Conservation (phyloP, 2,329 filamentous ascomycete genomes). For the Aspergillus jensenii region DNA sequence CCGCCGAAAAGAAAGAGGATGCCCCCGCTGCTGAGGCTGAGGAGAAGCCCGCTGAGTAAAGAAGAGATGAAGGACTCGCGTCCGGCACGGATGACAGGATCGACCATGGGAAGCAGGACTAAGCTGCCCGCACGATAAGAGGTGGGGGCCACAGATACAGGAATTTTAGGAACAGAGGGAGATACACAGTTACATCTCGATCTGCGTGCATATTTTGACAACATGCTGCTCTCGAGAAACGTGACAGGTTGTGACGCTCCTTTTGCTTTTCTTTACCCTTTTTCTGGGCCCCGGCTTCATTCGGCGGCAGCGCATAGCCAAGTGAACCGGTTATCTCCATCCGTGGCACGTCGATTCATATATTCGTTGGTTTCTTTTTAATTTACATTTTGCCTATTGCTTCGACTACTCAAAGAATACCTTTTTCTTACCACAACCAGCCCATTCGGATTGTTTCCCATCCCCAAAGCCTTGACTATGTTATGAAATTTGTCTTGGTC, state of each 20-base stretch:
- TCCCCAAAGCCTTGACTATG: slow-evolving; percentile 18
- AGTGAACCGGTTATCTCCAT: slow-evolving; percentile 16
- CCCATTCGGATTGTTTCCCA: slow-evolving; percentile 16
- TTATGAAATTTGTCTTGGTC: slow-evolving; percentile 21
- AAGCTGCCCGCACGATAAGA: slow-evolving; percentile 12
- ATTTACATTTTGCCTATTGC: slow-evolving; percentile 25
- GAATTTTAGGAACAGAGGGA: slow-evolving; percentile 1
- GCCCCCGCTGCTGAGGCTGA: slow-evolving; percentile 42
- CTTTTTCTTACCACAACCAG: slow-evolving; percentile 23
- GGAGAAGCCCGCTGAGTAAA: slow-evolving; percentile 48
- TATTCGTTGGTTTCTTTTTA: slow-evolving; percentile 21
- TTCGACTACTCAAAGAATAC: slow-evolving; percentile 28
- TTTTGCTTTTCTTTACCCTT: background rate
- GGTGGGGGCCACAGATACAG: background rate
- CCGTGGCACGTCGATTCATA: slow-evolving; percentile 19
- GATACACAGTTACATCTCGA: background rate
- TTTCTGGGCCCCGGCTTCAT: slow-evolving; percentile 1
- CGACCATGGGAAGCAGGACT: slow-evolving; percentile 7
- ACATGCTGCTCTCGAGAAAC: background rate
- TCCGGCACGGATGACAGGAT: slow-evolving; percentile 18
- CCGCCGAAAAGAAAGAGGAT: slow-evolving; percentile 46
- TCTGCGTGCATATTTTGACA: background rate
- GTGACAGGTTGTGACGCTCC: background rate
- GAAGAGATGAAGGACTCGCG: slow-evolving; percentile 35
- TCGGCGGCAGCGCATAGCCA: slow-evolving; percentile 6